Evolutionary conservation across 2,329 filamentous ascomycete species (phyloP).

Genomic region (Claviceps quebecensis): DNA sequence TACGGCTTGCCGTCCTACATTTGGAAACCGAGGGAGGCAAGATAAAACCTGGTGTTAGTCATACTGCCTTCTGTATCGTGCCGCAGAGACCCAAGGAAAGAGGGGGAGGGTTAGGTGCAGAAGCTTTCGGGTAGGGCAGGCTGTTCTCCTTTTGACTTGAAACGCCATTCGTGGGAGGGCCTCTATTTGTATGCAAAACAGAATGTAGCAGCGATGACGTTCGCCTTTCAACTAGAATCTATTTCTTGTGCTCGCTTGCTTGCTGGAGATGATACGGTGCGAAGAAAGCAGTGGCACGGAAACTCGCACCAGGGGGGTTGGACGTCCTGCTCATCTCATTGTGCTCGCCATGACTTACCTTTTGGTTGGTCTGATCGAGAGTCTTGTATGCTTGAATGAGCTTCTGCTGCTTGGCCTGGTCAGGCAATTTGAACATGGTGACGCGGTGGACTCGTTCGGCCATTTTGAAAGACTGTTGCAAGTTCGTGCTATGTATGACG

Average conservation of each 20-base stretch:
- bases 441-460: constrained; percentile 30
- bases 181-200: background rate
- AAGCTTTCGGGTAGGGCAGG: background rate
- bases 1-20: constrained; percentile 56
- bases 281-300: background rate
- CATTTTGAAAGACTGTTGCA: constrained; percentile 14
- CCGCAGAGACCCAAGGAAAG: background rate
- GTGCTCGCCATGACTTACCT: constrained; percentile 18
- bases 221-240: background rate
- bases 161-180: background rate
- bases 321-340: background rate
- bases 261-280: background rate
- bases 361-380: constrained; percentile 25
- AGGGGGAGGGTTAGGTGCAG: background rate
- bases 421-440: constrained; percentile 40
- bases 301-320: background rate
- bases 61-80: constrained; percentile 1
- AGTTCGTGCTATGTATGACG: background rate
- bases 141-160: background rate
- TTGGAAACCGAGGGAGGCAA: background rate
- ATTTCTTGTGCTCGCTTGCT: background rate
- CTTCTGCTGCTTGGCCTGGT: constrained; percentile 27
- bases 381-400: constrained; percentile 31
- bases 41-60: constrained; percentile 2
- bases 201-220: background rate